A percentile compares a stretch with the other conserved stretches of the same genome.
phyloP scores from a whole-genome alignment of 306 rosid species.

The Sechiopsis laciniata region DNA sequence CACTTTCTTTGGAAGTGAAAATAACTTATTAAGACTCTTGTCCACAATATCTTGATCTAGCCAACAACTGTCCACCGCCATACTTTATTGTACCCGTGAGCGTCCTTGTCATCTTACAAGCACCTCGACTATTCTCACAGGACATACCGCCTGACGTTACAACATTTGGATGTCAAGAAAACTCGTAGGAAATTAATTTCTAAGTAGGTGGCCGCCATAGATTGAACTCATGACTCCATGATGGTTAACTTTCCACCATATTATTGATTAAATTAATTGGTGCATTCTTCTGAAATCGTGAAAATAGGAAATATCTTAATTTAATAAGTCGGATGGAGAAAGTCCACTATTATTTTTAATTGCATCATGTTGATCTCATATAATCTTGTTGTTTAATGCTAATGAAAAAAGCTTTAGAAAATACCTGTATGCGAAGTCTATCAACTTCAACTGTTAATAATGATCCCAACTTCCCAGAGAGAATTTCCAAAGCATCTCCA shows the following conservation, averaged over 20 bases:
- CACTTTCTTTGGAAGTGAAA: slow-evolving; percentile 10
- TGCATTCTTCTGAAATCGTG: slow-evolving; percentile 8
- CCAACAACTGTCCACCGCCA: not conserved
- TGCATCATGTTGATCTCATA: slow-evolving; percentile 4
- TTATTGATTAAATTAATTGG: not conserved
- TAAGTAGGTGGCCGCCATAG: too few relatives aligned
- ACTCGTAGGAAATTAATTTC: too few relatives aligned
- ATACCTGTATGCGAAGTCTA: slow-evolving; percentile 90
- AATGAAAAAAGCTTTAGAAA: slow-evolving; percentile 28
- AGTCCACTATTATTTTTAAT: slow-evolving; percentile 8
- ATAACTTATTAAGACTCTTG: not conserved
- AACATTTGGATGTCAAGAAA: too few relatives aligned
- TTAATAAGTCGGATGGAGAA: slow-evolving; percentile 5
- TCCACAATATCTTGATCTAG: not conserved
- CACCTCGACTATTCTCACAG: too few relatives aligned
- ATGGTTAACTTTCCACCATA: not conserved
- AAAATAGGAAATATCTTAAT: not conserved
- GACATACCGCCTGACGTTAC: too few relatives aligned
- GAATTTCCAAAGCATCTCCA: slow-evolving; percentile 89
- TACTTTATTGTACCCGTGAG: too few relatives aligned
- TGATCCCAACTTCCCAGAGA: slow-evolving; percentile 83
- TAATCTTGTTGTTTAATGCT: not conserved
- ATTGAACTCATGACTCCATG: too few relatives aligned
- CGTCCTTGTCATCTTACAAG: too few relatives aligned
- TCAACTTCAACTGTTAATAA: slow-evolving; percentile 75